phyloP scores from a whole-genome alignment of 1,284 basidiomycete genomes.

The Cryptococcus depauperatus region DNA sequence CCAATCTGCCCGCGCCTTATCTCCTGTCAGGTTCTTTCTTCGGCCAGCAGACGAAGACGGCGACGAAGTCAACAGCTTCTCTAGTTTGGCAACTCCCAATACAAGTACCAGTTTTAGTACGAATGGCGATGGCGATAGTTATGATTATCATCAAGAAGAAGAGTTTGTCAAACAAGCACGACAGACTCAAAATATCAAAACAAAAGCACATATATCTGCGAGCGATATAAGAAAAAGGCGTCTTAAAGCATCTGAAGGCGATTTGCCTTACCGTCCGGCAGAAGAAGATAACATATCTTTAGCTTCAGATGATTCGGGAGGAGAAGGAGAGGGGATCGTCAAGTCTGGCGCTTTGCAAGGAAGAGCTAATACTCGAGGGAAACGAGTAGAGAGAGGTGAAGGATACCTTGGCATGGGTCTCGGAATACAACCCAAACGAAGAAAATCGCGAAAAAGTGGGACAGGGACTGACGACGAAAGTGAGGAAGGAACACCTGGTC shows the following conservation, averaged over 20 bases:
- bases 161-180: slow-evolving; percentile 21
- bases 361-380: slow-evolving; percentile 27
- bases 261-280: slow-evolving; percentile 35
- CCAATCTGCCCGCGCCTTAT: slow-evolving; percentile 24
- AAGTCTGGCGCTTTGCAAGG: slow-evolving; percentile 27
- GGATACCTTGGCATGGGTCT: slow-evolving; percentile 36
- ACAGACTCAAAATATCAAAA: slow-evolving; percentile 5
- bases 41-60: slow-evolving; percentile 17
- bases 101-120: background rate
- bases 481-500: slow-evolving; percentile 8
- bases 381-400: slow-evolving; percentile 27
- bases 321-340: slow-evolving; percentile 34
- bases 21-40: slow-evolving; percentile 33
- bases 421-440: slow-evolving; percentile 24
- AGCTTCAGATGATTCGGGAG: slow-evolving; percentile 28
- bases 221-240: slow-evolving; percentile 13
- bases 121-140: slow-evolving; percentile 13
- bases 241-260: slow-evolving; percentile 22
- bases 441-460: slow-evolving; percentile 10
- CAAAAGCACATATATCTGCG: slow-evolving; percentile 10
- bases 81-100: slow-evolving; percentile 14
- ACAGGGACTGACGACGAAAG: slow-evolving; percentile 6
- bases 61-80: slow-evolving; percentile 24
- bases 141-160: slow-evolving; percentile 30
- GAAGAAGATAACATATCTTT: slow-evolving; percentile 26